These are phyloP conservation scores for Arthrinium phaeospermum DNA, from an alignment of 2,329 filamentous ascomycete species.

Conservation along the genomic window DNA sequence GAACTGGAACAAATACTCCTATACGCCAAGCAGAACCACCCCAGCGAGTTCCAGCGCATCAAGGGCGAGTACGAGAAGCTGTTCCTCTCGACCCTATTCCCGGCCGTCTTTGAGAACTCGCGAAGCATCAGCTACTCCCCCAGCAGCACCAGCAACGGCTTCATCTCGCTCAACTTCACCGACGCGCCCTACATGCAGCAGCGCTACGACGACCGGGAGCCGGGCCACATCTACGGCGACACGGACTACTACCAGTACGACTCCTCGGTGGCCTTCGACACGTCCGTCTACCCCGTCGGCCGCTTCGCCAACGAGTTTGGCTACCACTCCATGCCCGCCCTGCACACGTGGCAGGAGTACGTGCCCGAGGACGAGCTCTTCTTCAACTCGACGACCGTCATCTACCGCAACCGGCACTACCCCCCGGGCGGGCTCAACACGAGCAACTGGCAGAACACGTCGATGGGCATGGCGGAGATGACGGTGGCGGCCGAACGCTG, in stretches of 20 bases:
- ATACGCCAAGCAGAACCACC: slow-evolving; percentile 44
- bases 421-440: slow-evolving; percentile 55
- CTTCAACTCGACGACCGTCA: slow-evolving; percentile 62
- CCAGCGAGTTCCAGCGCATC: slow-evolving; percentile 49
- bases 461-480: slow-evolving; percentile 61
- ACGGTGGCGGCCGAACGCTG: slow-evolving; percentile 59
- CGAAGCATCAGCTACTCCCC: slow-evolving; percentile 66
- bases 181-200: slow-evolving; percentile 58
- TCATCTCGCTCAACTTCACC: slow-evolving; percentile 58
- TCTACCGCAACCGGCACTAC: slow-evolving; percentile 65
- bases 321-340: slow-evolving; percentile 65
- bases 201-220: slow-evolving; percentile 59
- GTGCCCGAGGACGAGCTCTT: slow-evolving; percentile 55
- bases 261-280: slow-evolving; percentile 56
- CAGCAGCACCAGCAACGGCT: slow-evolving; percentile 65
- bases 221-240: slow-evolving; percentile 62
- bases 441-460: slow-evolving; percentile 49
- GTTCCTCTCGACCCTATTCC: slow-evolving; percentile 60
- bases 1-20: slow-evolving; percentile 62
- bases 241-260: slow-evolving; percentile 68
- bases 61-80: slow-evolving; percentile 61
- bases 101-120: slow-evolving; percentile 62
- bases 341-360: slow-evolving; percentile 63
- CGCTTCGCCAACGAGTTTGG: slow-evolving; percentile 70
- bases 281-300: slow-evolving; percentile 60